These are phyloP conservation scores for Orbilia blumenaviensis DNA, from an alignment of 2,329 filamentous ascomycete species.

Conservation along the genomic window DNA sequence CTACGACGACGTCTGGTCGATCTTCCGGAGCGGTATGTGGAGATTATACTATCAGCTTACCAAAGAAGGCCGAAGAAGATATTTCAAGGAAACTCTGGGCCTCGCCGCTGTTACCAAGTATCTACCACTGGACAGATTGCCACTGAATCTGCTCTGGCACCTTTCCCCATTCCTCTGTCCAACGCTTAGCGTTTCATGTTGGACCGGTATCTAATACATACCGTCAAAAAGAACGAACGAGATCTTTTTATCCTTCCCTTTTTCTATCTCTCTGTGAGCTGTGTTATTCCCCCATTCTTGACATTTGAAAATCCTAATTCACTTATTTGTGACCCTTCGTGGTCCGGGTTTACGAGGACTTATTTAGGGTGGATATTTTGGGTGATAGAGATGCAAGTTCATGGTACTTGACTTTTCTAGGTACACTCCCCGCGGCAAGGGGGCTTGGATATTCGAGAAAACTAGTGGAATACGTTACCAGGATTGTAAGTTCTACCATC, in stretches of 20 bases:
- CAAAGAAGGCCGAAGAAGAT: slow-evolving; percentile 74
- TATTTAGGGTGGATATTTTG: slow-evolving; percentile 66
- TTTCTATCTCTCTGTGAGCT: slow-evolving; percentile 38
- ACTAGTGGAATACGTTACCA: slow-evolving; percentile 75
- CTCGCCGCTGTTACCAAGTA: slow-evolving; percentile 77
- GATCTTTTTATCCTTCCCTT: not conserved
- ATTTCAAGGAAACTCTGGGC: slow-evolving; percentile 80
- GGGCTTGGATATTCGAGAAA: slow-evolving; percentile 77
- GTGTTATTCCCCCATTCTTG: slow-evolving; percentile 48
- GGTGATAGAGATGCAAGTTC: slow-evolving; percentile 72
- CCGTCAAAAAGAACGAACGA: slow-evolving; percentile 34
- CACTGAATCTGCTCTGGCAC: slow-evolving; percentile 55
- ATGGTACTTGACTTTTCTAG: slow-evolving; percentile 86
- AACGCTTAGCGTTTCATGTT: slow-evolving; percentile 55
- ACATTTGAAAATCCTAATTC: slow-evolving; percentile 55
- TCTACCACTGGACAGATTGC: slow-evolving; percentile 54
- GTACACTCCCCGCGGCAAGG: slow-evolving; percentile 75
- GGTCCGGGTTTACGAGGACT: slow-evolving; percentile 49
- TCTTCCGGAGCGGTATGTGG: slow-evolving; percentile 80
- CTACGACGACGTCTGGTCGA: slow-evolving; percentile 77
- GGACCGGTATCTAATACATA: slow-evolving; percentile 54
- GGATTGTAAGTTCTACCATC: slow-evolving; percentile 64
- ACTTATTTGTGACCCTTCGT: slow-evolving; percentile 52
- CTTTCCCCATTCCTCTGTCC: slow-evolving; percentile 37
- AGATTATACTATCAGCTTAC: slow-evolving; percentile 78